Conservation (phyloP, 129 eudicot species). For the Chrysanthemum seticuspe region DNA sequence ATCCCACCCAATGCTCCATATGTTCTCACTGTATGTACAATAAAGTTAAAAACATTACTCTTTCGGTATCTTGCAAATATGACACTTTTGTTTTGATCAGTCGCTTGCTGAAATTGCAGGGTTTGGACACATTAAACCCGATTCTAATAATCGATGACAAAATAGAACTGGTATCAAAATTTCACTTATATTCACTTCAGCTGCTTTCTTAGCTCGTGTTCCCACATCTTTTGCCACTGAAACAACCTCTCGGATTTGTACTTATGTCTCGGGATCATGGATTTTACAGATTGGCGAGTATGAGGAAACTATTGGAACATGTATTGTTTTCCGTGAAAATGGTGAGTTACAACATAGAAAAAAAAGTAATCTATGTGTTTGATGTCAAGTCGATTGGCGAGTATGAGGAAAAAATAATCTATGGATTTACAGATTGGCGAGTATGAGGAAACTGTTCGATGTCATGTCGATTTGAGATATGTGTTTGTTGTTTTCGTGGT, state of each 20-base stretch:
- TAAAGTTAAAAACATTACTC: background rate
- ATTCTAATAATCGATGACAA: conserved; percentile 68
- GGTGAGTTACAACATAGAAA: too few species aligned
- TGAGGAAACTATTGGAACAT: too few species aligned
- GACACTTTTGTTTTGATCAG: conserved; percentile 2
- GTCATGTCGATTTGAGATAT: too few species aligned
- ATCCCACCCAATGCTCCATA: conserved; percentile 72
- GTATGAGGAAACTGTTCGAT: too few species aligned
- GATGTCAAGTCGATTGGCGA: too few species aligned
- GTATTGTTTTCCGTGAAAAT: too few species aligned
- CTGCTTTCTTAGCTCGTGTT: background rate
- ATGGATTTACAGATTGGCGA: too few species aligned
- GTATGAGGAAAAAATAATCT: too few species aligned
- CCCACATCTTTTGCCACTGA: background rate
- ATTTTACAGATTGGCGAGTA: too few species aligned
- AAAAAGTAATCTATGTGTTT: too few species aligned
- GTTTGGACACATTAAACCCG: conserved; percentile 90
- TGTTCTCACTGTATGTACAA: conserved; percentile 55
- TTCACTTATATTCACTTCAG: conserved; percentile 7
- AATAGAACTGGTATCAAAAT: conserved; percentile 64
- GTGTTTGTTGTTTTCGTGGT: too few species aligned
- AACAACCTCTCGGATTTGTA: background rate
- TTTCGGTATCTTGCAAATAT: background rate
- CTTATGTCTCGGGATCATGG: conserved; percentile 3
- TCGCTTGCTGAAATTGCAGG: conserved; percentile 46